Conservation (phyloP, 306 rosid genomes). For the Casuarina cunninghamiana region DNA sequence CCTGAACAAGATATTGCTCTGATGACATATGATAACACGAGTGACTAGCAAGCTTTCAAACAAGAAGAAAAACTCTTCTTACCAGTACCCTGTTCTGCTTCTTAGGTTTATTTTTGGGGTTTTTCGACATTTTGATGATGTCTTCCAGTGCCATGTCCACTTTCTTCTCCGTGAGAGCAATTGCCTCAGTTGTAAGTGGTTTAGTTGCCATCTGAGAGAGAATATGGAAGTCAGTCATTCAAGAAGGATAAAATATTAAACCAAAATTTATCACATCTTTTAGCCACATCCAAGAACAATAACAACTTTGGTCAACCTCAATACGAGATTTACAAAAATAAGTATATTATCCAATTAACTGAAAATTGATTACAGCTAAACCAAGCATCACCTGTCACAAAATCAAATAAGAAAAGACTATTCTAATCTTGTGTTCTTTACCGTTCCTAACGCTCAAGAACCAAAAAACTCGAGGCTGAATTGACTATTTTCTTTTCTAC, state of each 20-base stretch:
- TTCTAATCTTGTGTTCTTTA: too few species aligned
- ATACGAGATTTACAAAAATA: background rate
- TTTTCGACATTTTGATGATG: constrained; percentile 81
- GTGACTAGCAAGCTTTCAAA: background rate
- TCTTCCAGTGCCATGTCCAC: constrained; percentile 95
- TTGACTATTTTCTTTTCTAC: too few species aligned
- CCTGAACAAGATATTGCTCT: background rate
- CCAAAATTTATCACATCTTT: background rate
- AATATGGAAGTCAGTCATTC: constrained; percentile 2
- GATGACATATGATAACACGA: background rate
- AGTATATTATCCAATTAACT: too few species aligned
- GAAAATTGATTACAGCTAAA: too few species aligned
- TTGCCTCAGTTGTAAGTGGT: constrained; percentile 67
- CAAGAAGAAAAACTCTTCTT: constrained; percentile 13
- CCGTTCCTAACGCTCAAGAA: too few species aligned
- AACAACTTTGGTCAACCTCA: background rate
- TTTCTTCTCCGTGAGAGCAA: constrained; percentile 96
- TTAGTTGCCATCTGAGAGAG: constrained; percentile 69
- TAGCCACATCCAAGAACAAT: background rate
- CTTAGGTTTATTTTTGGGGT: constrained; percentile 26
- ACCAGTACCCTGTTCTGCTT: constrained; percentile 62
- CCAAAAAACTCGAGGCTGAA: too few species aligned
- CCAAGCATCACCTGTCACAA: too few species aligned
- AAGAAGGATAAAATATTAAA: background rate
- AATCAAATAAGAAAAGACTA: too few species aligned